Conservation (phyloP, 108 stramenopile genomes). For the Cyclostephanos tholiformis region DNA sequence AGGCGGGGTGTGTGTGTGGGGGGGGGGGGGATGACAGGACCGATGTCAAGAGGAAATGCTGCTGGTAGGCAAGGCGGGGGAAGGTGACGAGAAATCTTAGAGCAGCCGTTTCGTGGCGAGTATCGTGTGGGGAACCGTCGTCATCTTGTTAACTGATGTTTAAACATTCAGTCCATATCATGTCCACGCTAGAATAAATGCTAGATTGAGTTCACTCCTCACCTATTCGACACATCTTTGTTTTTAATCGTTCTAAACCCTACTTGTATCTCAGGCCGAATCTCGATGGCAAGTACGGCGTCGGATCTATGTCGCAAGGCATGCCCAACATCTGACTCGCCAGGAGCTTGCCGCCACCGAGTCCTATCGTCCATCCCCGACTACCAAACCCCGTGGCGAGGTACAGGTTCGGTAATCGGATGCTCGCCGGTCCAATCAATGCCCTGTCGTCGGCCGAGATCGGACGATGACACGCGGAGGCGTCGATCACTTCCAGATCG, state of each 20-base stretch:
- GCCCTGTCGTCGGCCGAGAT: conserved; percentile 43
- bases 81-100: not conserved
- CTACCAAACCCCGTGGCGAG: conserved; percentile 35
- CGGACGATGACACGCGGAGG: conserved; percentile 44
- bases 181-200: no score
- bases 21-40: conserved; percentile 24
- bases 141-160: no score
- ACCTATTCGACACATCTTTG: no score
- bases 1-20: no score
- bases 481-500: conserved; percentile 36
- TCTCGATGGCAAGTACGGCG: conserved; percentile 24
- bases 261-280: conserved; percentile 39
- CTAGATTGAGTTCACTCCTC: no score
- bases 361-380: conserved; percentile 42
- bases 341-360: conserved; percentile 35
- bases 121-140: no score
- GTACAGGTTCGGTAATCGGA: conserved; percentile 24
- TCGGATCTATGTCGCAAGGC: conserved; percentile 35
- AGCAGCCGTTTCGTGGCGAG: not conserved
- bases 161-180: no score
- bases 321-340: conserved; percentile 30
- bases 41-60: conserved; percentile 49
- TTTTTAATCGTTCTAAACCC: no score
- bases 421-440: conserved; percentile 18
- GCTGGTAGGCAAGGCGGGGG: conserved; percentile 29